A percentile compares a stretch with the other conserved stretches of the same genome.
Evolutionary conservation across 441 rosid species (phyloP).

Genomic region (Macaranga tanarius): DNA sequence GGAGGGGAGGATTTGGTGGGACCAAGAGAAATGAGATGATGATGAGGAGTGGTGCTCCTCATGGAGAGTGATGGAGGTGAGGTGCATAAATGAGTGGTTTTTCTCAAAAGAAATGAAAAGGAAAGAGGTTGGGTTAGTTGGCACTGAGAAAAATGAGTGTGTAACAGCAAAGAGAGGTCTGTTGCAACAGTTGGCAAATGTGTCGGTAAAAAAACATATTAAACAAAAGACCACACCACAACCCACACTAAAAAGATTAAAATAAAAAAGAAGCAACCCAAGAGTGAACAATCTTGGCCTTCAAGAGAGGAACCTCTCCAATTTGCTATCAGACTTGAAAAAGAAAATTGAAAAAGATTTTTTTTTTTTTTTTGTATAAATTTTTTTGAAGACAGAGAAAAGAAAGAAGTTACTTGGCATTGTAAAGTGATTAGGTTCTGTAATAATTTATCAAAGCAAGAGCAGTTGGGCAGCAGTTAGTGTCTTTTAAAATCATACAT

Average conservation of each 20-base stretch:
- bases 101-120: slow-evolving; percentile 46
- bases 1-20: slow-evolving; percentile 30
- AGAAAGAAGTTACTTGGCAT: slow-evolving; percentile 17
- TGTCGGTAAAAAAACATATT: slow-evolving; percentile 42
- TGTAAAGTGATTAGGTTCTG: slow-evolving; percentile 50
- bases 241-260: too few relatives aligned
- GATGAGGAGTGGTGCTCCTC: slow-evolving; percentile 26
- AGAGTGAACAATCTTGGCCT: slow-evolving; percentile 57
- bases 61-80: slow-evolving; percentile 43
- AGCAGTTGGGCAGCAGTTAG: slow-evolving; percentile 68
- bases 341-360: too few relatives aligned
- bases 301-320: slow-evolving; percentile 70
- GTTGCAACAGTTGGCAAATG: slow-evolving; percentile 71
- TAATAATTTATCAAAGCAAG: slow-evolving; percentile 62
- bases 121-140: slow-evolving; percentile 48
- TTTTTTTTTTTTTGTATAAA: too few relatives aligned
- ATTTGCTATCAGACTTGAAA: too few relatives aligned
- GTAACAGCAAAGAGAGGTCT: slow-evolving; percentile 69
- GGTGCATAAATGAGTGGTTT: slow-evolving; percentile 22
- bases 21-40: slow-evolving; percentile 13
- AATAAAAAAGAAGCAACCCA: background rate
- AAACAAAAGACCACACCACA: background rate
- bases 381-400: background rate
- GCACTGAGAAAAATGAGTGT: slow-evolving; percentile 64
- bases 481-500: slow-evolving; percentile 50